Base-by-base conservation (phyloP, 2,329 filamentous ascomycete genomes). In the Alternaria incomplexa region DNA sequence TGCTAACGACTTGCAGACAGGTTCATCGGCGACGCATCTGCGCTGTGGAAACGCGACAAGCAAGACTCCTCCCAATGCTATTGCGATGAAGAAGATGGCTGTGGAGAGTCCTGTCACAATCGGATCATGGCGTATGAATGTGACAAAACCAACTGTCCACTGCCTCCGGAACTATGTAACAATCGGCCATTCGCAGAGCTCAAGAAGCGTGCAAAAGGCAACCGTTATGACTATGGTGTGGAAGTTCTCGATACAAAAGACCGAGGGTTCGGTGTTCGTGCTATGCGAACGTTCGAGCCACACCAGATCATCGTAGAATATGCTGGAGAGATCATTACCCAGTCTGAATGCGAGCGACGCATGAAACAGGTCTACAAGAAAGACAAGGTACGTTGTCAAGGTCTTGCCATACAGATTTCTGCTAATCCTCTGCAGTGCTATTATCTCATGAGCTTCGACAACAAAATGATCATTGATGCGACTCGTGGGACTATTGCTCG, bases 251-350 rank as follows among this genome's bases (percentile, higher is more conserved):
- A 97, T 83, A 98, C 96, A 1, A 82, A 84, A 20, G 92, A 97
- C 80, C 90, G 94, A 62, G 96, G 96, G 26, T 94, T 95, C 77
- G 96, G 96, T 56, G 93, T 99, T 53, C 91, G 96, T 64, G 93
- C 92, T 77, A 97, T 95, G 81, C 89, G 96, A 50, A 91, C 89
- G 64, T 99, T 98, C 78, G 85, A 90, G 61, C 88, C 94, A 1
- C 90, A 95, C 73, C 93, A 98, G 82, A 97, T 99, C 77, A 98
- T 99, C 76, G 95, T 98, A 82, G 96, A 99, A 77, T 99, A 99
- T 77, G 95, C 94, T 0, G 96, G 96, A 44, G 96, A 99, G 81
- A 97, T 99, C 71, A 97, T 99, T 75, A 97, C 93, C 0, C 93
- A 97, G 76, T 90, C 90, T 28, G 96, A 99, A 79, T 97, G 94